Percentiles rank a stretch among this genome's conserved stretches.
These are phyloP conservation scores for Aspergillus ruber DNA, from an alignment of 2,329 filamentous ascomycete species.

Conservation along the genomic window DNA sequence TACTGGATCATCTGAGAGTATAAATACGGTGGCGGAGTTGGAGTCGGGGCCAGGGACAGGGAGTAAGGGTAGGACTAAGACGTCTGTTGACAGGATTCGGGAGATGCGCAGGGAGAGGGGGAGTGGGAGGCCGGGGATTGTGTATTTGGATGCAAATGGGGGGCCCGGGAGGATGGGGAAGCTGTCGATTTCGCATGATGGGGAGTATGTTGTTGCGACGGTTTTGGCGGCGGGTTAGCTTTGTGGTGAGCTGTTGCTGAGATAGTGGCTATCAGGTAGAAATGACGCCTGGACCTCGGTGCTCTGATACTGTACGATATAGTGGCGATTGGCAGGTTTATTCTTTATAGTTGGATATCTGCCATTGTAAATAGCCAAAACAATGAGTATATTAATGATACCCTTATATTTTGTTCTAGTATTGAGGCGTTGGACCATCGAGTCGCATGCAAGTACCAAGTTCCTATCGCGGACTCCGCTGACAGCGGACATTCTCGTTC, in stretches of 20 bases:
- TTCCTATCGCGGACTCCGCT: too few relatives aligned
- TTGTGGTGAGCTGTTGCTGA: too few relatives aligned
- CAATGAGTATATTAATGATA: too few relatives aligned
- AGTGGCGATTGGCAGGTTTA: too few relatives aligned
- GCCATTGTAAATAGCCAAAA: too few relatives aligned
- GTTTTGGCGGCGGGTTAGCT: constrained; percentile 31
- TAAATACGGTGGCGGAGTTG: background rate
- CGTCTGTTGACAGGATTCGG: constrained; percentile 1
- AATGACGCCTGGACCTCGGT: background rate
- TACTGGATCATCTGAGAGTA: background rate
- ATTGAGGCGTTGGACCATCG: too few relatives aligned
- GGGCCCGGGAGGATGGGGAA: constrained; percentile 47
- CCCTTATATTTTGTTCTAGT: too few relatives aligned
- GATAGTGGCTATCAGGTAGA: background rate
- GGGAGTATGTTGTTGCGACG: constrained; percentile 61
- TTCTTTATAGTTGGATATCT: too few relatives aligned
- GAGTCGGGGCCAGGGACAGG: background rate
- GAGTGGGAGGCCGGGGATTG: constrained; percentile 31
- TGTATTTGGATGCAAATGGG: constrained; percentile 22
- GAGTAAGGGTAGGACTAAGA: background rate
- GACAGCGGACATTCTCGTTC: too few relatives aligned
- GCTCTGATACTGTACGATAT: background rate
- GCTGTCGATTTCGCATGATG: constrained; percentile 83
- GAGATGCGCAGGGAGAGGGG: constrained; percentile 6
- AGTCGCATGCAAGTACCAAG: too few relatives aligned